A percentile compares a stretch with the other conserved stretches of the same genome.
phyloP scores from a whole-genome alignment of 495 filamentous ascomycete species.

The Umbilicaria muhlenbergii region DNA sequence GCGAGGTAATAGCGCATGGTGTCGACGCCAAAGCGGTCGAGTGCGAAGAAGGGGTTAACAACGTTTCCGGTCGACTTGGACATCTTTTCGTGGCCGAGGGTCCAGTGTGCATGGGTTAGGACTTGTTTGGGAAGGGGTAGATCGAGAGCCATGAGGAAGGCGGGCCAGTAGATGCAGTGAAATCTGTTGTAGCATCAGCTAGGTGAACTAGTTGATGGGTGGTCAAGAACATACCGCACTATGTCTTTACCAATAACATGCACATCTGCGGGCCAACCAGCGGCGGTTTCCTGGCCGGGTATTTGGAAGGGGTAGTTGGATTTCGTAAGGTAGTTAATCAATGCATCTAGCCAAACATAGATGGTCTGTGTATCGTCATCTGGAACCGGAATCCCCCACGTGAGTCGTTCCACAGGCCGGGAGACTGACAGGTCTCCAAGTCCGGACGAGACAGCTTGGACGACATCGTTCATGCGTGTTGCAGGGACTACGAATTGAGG shows the following conservation, averaged over 20 bases:
- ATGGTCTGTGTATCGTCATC: slow-evolving; percentile 76
- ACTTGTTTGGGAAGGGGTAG: slow-evolving; percentile 70
- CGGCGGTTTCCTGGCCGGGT: slow-evolving; percentile 41
- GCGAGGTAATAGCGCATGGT: slow-evolving; percentile 76
- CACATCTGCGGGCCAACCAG: slow-evolving; percentile 78
- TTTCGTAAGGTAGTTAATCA: slow-evolving; percentile 84
- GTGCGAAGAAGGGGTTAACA: slow-evolving; percentile 85
- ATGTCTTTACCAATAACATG: slow-evolving; percentile 97
- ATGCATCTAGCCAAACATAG: slow-evolving; percentile 94
- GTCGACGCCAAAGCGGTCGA: slow-evolving; percentile 79
- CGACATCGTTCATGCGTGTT: slow-evolving; percentile 49
- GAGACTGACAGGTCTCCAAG: slow-evolving; percentile 83
- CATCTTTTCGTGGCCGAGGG: slow-evolving; percentile 80
- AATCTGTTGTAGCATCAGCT: slow-evolving; percentile 33
- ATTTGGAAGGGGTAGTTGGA: slow-evolving; percentile 66
- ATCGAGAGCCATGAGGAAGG: slow-evolving; percentile 78
- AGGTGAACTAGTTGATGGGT: neutral
- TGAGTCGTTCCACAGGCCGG: slow-evolving; percentile 57
- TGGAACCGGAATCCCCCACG: slow-evolving; percentile 85
- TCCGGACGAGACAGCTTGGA: slow-evolving; percentile 48
- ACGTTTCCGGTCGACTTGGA: slow-evolving; percentile 89
- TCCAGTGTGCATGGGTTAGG: slow-evolving; percentile 89
- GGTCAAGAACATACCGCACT: slow-evolving; percentile 36
- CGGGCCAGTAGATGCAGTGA: slow-evolving; percentile 96
- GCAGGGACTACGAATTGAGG: slow-evolving; percentile 54